A percentile compares a stretch with the other conserved stretches of the same genome.
Conservation (phyloP, 805 yeast genomes). For the Pichia manshurica region DNA sequence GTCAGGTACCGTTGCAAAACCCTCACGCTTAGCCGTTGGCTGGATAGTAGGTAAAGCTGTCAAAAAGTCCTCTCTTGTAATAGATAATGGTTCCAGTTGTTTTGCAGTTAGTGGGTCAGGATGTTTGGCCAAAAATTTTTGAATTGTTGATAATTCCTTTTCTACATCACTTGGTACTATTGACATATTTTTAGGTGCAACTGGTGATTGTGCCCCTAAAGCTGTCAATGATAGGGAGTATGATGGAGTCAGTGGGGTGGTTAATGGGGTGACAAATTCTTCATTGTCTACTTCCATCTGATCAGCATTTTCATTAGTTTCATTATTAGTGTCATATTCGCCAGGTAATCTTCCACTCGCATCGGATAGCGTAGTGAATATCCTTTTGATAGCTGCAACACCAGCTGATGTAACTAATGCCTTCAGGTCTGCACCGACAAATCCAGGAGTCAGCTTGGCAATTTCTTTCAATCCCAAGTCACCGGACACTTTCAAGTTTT, state of each 20-base stretch:
- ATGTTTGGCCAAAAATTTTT: conserved; percentile 62
- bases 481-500: conserved; percentile 59
- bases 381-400: conserved; percentile 85
- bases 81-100: conserved; percentile 70
- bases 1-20: conserved; percentile 97
- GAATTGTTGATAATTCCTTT: conserved; percentile 49
- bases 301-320: conserved; percentile 7
- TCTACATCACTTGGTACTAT: conserved; percentile 3
- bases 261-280: conserved; percentile 7
- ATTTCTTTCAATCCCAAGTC: conserved; percentile 63
- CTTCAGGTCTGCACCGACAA: conserved; percentile 94
- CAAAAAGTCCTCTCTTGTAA: conserved; percentile 73
- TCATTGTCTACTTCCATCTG: conserved; percentile 8
- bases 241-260: conserved; percentile 8
- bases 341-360: conserved; percentile 24
- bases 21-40: conserved; percentile 97
- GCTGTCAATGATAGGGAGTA: conserved; percentile 1
- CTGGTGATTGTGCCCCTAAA: neutral
- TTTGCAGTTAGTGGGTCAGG: conserved; percentile 74
- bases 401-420: conserved; percentile 95
- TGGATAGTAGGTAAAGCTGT: conserved; percentile 88
- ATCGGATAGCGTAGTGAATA: conserved; percentile 56
- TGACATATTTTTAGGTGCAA: too few species aligned
- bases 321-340: conserved; percentile 19
- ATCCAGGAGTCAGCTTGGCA: conserved; percentile 94